These are phyloP conservation scores for Lentinula detonsa DNA, from an alignment of 768 basidiomycete genomes.

Conservation along the genomic window DNA sequence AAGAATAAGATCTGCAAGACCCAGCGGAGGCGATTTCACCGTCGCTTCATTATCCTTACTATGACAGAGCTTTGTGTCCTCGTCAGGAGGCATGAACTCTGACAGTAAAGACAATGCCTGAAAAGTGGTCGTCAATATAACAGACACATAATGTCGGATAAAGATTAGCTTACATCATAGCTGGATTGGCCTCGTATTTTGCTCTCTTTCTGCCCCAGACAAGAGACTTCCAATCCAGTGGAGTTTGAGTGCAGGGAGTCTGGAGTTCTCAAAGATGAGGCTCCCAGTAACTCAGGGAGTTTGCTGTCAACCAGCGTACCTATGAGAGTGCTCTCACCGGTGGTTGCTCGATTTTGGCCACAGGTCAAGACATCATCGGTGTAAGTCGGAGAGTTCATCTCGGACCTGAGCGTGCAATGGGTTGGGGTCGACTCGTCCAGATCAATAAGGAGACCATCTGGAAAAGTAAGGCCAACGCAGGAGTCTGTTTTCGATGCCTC, in stretches of 20 bases:
- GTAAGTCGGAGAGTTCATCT: neutral
- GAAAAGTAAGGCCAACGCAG: slow-evolving; percentile 15
- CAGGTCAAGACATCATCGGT: neutral
- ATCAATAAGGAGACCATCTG: slow-evolving; percentile 54
- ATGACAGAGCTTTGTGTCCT: neutral
- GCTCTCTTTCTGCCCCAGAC: neutral
- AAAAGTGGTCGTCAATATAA: slow-evolving; percentile 8
- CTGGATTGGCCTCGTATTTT: neutral
- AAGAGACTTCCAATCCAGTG: neutral
- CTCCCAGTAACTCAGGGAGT: neutral
- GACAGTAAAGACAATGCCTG: slow-evolving; percentile 57
- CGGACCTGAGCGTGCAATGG: neutral
- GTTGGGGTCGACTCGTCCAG: slow-evolving; percentile 35
- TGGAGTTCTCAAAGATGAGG: neutral
- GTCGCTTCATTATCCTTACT: neutral
- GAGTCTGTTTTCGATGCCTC: slow-evolving; percentile 6
- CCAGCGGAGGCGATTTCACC: slow-evolving; percentile 21
- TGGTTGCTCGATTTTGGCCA: neutral
- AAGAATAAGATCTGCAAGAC: slow-evolving; percentile 24
- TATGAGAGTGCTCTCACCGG: neutral
- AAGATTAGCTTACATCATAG: neutral
- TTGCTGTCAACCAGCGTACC: neutral
- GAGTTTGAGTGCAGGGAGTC: neutral
- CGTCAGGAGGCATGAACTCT: slow-evolving; percentile 56
- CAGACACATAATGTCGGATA: neutral